Evolutionary conservation across 768 basidiomycete genomes (phyloP).

Genomic region (Strobilomyces dryophilus): DNA sequence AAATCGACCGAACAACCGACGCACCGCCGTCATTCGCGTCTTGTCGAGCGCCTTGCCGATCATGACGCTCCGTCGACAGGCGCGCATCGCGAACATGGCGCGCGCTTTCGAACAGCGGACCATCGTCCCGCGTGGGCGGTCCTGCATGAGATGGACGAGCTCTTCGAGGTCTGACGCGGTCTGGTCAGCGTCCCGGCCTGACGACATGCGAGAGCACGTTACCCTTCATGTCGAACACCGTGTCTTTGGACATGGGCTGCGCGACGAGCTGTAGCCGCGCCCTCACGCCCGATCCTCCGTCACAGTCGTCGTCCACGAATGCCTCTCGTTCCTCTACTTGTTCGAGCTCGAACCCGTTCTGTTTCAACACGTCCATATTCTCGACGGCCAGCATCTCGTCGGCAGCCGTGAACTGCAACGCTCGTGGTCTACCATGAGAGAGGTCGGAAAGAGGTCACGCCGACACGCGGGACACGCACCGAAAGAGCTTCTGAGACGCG

Average conservation of each 20-base stretch:
- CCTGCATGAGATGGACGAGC: conserved; percentile 79
- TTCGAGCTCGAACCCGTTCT: conserved; percentile 88
- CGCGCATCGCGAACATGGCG: conserved; percentile 94
- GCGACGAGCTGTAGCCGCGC: conserved; percentile 62
- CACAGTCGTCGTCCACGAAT: not conserved
- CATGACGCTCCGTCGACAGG: conserved; percentile 97
- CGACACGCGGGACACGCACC: conserved; percentile 42
- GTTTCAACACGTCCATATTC: conserved; percentile 74
- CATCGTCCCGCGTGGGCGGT: conserved; percentile 73
- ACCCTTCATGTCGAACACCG: conserved; percentile 89
- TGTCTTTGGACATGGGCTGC: conserved; percentile 89
- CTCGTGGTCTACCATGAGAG: conserved; percentile 52
- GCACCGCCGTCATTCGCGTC: conserved; percentile 72
- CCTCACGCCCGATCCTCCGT: not conserved
- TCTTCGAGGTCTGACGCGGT: conserved; percentile 78
- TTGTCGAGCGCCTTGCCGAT: conserved; percentile 79
- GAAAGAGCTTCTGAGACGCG: conserved; percentile 78
- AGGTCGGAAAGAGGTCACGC: not conserved
- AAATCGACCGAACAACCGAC: conserved; percentile 17
- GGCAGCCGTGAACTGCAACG: conserved; percentile 79
- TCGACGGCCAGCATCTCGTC: conserved; percentile 88
- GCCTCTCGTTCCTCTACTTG: conserved; percentile 39
- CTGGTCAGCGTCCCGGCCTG: not conserved
- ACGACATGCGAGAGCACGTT: conserved; percentile 1
- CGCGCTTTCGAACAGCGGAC: conserved; percentile 91